Percentiles rank a stretch among this genome's conserved stretches.
phyloP scores from a whole-genome alignment of 805 yeast species.

The Kazachstania taianensis region DNA sequence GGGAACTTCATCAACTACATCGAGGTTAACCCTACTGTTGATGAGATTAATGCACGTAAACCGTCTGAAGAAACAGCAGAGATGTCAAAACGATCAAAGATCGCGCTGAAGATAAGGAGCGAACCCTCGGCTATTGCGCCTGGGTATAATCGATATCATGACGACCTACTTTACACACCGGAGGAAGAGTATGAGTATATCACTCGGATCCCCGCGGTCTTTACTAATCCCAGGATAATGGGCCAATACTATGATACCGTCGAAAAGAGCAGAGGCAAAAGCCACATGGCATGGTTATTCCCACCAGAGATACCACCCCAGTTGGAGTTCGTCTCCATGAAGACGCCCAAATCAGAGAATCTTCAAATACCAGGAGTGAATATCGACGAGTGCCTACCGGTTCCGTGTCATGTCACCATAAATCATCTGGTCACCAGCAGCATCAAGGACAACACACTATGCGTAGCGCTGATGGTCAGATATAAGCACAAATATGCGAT shows the following conservation, averaged over 20 bases:
- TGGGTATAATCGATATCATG: conserved; percentile 68
- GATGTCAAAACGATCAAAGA: conserved; percentile 38
- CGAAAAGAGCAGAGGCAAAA: conserved; percentile 45
- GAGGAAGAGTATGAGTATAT: conserved; percentile 35
- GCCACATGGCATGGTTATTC: conserved; percentile 49
- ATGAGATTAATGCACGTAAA: too few species aligned
- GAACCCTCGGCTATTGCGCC: conserved; percentile 61
- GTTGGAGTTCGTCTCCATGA: conserved; percentile 50
- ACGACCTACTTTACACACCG: conserved; percentile 33
- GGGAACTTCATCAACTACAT: conserved; percentile 90
- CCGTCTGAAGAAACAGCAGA: conserved; percentile 8
- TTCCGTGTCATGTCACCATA: conserved; percentile 87
- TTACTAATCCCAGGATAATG: conserved; percentile 77
- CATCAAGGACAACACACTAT: conserved; percentile 82
- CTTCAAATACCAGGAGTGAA: conserved; percentile 10
- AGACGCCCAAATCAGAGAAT: conserved; percentile 39
- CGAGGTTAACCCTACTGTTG: conserved; percentile 50
- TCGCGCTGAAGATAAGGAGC: conserved; percentile 30
- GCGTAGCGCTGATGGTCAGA: conserved; percentile 83
- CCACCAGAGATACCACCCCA: conserved; percentile 98
- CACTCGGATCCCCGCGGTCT: conserved; percentile 69
- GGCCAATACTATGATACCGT: conserved; percentile 71
- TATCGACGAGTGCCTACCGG: conserved; percentile 53
- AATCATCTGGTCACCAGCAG: conserved; percentile 93
- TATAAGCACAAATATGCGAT: conserved; percentile 83